Evolutionary conservation across 1,284 basidiomycete species (phyloP).

Genomic region (Ganoderma sp.): DNA sequence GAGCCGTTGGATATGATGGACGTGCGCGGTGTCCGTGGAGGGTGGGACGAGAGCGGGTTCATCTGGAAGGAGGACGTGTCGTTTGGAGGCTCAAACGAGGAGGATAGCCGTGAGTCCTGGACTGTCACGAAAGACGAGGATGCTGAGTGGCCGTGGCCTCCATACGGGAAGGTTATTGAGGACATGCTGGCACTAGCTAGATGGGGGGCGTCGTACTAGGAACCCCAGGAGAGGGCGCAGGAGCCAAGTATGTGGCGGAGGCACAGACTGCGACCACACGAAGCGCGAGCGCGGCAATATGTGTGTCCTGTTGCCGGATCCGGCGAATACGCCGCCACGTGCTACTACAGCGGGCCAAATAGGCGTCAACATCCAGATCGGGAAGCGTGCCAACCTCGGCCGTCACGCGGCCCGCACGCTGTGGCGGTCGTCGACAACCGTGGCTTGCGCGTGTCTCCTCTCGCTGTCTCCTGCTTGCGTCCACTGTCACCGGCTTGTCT

Average conservation of each 20-base stretch:
- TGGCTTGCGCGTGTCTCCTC: not conserved
- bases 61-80: slow-evolving; percentile 68
- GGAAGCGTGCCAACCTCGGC: slow-evolving; percentile 13
- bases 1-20: slow-evolving; percentile 47
- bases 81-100: slow-evolving; percentile 48
- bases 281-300: slow-evolving; percentile 6
- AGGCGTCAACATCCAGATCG: slow-evolving; percentile 29
- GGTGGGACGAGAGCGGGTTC: slow-evolving; percentile 78
- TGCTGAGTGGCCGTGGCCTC: slow-evolving; percentile 34
- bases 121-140: slow-evolving; percentile 45
- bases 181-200: slow-evolving; percentile 42
- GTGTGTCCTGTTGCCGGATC: slow-evolving; percentile 12
- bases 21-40: slow-evolving; percentile 72
- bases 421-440: slow-evolving; percentile 25
- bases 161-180: slow-evolving; percentile 47
- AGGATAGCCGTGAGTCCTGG: slow-evolving; percentile 43
- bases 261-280: slow-evolving; percentile 17
- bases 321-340: slow-evolving; percentile 31
- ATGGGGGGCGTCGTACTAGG: not conserved
- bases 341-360: slow-evolving; percentile 26
- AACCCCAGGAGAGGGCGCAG: not conserved
- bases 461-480: slow-evolving; percentile 7
- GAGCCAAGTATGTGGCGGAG: not conserved
- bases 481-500: slow-evolving; percentile 13
- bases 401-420: slow-evolving; percentile 13